A percentile compares a stretch with the other conserved stretches of the same genome.
These are phyloP conservation scores for Centrapalus pauciflorus DNA, from an alignment of 129 eudicot species.

Conservation along the genomic window DNA sequence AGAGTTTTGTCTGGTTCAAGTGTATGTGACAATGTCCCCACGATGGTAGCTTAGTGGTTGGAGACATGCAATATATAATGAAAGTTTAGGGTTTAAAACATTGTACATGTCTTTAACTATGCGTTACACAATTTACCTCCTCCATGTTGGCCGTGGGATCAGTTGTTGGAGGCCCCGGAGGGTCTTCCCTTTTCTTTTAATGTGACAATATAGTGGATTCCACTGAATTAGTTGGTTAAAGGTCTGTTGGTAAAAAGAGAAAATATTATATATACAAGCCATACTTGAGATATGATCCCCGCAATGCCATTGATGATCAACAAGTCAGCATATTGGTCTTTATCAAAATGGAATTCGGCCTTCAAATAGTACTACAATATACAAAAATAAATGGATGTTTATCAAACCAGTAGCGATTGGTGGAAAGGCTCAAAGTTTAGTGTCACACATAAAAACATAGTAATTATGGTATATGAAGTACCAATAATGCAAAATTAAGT, in stretches of 20 bases:
- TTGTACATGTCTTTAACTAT: no score
- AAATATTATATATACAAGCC: neutral
- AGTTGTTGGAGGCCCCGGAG: no score
- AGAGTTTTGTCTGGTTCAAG: no score
- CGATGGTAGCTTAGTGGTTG: no score
- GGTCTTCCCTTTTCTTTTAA: no score
- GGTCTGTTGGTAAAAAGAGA: neutral
- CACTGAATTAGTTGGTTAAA: neutral
- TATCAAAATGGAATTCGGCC: constrained; percentile 77
- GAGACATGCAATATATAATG: no score
- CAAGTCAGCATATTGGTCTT: constrained; percentile 78
- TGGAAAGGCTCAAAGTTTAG: neutral
- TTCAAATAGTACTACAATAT: constrained; percentile 59
- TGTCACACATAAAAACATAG: neutral
- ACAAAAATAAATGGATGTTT: neutral
- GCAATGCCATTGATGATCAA: constrained; percentile 77
- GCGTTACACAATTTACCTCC: no score
- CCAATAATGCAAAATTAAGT: constrained; percentile 53
- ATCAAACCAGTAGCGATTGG: neutral
- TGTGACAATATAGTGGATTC: no score
- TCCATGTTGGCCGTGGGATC: no score
- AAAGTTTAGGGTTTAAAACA: no score
- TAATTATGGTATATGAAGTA: constrained; percentile 14
- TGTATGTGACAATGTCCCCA: no score
- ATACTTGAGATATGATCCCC: constrained; percentile 79